A percentile compares a stretch with the other conserved stretches of the same genome.
Evolutionary conservation across 2,329 filamentous ascomycete species (phyloP).

Genomic region (Cadophora sp.): DNA sequence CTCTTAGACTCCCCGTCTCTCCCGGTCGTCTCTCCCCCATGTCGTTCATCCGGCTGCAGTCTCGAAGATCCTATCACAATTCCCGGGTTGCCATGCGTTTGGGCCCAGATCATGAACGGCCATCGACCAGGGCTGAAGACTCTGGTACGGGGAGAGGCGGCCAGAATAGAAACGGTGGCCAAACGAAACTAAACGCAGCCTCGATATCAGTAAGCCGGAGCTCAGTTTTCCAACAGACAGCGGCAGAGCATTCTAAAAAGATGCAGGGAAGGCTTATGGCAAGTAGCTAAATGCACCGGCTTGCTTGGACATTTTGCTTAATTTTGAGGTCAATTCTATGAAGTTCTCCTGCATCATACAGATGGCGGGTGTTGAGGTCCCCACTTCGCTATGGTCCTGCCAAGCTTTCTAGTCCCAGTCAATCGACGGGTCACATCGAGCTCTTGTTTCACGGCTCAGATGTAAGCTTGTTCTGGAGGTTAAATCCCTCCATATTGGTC

Average conservation of each 20-base stretch:
- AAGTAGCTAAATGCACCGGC: background rate
- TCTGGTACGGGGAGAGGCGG: slow-evolving; percentile 5
- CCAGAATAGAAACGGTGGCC: slow-evolving; percentile 17
- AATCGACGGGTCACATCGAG: background rate
- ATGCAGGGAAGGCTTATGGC: slow-evolving; percentile 15
- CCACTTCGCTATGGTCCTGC: slow-evolving; percentile 14
- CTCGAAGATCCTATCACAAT: slow-evolving; percentile 26
- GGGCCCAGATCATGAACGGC: slow-evolving; percentile 14
- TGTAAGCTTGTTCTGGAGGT: slow-evolving; percentile 18
- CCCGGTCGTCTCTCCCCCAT: background rate
- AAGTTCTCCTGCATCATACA: slow-evolving; percentile 12
- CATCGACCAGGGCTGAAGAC: slow-evolving; percentile 6
- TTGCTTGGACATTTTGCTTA: slow-evolving; percentile 8
- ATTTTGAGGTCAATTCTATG: slow-evolving; percentile 1
- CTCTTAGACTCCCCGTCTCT: slow-evolving; percentile 20
- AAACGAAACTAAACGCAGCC: slow-evolving; percentile 13
- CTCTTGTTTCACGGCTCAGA: slow-evolving; percentile 18
- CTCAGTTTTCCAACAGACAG: slow-evolving; percentile 8
- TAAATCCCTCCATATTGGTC: slow-evolving; percentile 6
- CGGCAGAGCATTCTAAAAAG: slow-evolving; percentile 15
- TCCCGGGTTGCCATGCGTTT: slow-evolving; percentile 24
- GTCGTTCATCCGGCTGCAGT: slow-evolving; percentile 31
- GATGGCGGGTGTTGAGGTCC: background rate
- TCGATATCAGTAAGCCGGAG: background rate
- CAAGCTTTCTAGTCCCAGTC: slow-evolving; percentile 9